Conservation (phyloP, 1,284 basidiomycete genomes). For the Ganoderma sp. region DNA sequence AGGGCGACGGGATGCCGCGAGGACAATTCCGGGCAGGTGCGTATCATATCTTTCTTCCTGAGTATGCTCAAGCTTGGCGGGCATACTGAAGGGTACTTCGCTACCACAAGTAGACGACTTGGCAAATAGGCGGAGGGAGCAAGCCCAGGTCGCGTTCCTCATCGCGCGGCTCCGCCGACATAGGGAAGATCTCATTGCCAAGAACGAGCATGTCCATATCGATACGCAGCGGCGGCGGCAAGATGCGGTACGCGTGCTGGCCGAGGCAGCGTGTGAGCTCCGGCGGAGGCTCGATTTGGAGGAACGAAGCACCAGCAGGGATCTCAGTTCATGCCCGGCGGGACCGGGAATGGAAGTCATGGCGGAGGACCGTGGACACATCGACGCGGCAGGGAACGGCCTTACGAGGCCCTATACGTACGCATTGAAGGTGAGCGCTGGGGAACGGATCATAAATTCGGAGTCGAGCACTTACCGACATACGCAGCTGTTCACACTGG, state of each 20-base stretch:
- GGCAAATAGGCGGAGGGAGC: not conserved
- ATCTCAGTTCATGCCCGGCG: not conserved
- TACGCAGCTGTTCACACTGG: not conserved
- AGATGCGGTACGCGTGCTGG: not conserved
- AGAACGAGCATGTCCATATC: not conserved
- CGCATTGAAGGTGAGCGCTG: not conserved
- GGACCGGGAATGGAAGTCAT: not conserved
- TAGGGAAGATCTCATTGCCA: not conserved
- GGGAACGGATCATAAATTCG: not conserved
- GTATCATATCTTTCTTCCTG: not conserved
- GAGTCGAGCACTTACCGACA: not conserved
- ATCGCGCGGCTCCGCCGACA: not conserved
- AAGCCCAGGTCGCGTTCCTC: not conserved
- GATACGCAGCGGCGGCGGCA: not conserved
- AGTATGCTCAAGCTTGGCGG: not conserved
- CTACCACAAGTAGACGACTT: not conserved
- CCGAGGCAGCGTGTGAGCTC: slow-evolving; percentile 3
- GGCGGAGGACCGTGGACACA: not conserved
- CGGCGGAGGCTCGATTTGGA: not conserved
- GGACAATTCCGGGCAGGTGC: not conserved
- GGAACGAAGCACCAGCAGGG: not conserved
- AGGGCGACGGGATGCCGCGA: not conserved
- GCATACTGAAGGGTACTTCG: not conserved
- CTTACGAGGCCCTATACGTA: not conserved
- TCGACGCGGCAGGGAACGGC: not conserved